phyloP scores from a whole-genome alignment of 2,329 filamentous ascomycete species.

The Trichoderma koningii region DNA sequence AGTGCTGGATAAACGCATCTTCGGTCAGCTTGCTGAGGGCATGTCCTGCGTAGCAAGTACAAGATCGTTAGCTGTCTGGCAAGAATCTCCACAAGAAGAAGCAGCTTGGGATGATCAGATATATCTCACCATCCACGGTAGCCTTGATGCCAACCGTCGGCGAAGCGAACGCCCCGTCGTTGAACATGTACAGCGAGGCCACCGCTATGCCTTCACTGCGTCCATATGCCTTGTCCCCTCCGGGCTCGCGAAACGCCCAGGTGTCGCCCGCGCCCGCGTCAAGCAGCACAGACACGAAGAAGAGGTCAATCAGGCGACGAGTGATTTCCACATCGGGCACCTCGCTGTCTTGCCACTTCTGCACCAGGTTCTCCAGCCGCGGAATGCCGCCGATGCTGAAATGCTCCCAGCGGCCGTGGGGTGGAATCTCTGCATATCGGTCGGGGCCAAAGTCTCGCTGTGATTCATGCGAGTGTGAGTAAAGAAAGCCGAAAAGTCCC shows the following conservation, averaged over 20 bases:
- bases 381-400: constrained; percentile 59
- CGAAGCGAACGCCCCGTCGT: constrained; percentile 43
- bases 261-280: constrained; percentile 57
- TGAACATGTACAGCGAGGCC: constrained; percentile 54
- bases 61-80: not conserved
- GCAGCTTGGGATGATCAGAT: too few species aligned
- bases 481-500: too few species aligned
- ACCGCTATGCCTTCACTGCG: constrained; percentile 56
- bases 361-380: constrained; percentile 49
- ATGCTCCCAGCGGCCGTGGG: constrained; percentile 64
- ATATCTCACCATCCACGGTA: constrained; percentile 41
- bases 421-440: constrained; percentile 50
- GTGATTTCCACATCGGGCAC: constrained; percentile 50
- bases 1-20: constrained; percentile 40
- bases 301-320: constrained; percentile 60
- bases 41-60: constrained; percentile 15
- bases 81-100: too few species aligned
- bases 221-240: constrained; percentile 39
- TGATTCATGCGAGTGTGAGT: not conserved
- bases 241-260: constrained; percentile 50
- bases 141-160: constrained; percentile 28
- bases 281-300: constrained; percentile 61
- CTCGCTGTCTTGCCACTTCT: constrained; percentile 47
- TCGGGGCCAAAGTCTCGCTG: constrained; percentile 56
- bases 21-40: constrained; percentile 42